Conservation (phyloP, 2,329 filamentous ascomycete species). For the Aspergillus bombycis region DNA sequence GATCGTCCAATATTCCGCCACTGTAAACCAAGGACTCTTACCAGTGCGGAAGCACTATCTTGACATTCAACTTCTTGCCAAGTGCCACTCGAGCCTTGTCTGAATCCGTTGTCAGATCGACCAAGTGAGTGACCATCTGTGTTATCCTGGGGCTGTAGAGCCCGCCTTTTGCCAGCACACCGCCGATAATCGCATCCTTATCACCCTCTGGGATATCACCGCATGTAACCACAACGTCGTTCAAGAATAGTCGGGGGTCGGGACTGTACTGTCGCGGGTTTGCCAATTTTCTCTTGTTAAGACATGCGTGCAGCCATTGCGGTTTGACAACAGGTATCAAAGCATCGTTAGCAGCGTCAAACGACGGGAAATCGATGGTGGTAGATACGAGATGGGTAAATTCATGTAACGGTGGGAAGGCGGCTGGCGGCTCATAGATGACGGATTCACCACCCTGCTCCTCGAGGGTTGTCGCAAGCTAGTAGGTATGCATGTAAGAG, state of each 20-base stretch:
- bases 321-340: conserved; percentile 85
- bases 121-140: conserved; percentile 82
- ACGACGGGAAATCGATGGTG: conserved; percentile 90
- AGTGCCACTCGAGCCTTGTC: conserved; percentile 63
- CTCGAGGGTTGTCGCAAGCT: conserved; percentile 53
- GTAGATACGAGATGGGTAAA: conserved; percentile 71
- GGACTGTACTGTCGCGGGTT: conserved; percentile 86
- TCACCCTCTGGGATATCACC: conserved; percentile 83
- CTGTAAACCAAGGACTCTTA: conserved; percentile 40
- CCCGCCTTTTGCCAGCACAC: conserved; percentile 86
- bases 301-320: conserved; percentile 74
- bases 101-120: conserved; percentile 76
- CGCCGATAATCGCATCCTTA: conserved; percentile 88
- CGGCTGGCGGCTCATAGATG: conserved; percentile 41
- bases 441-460: conserved; percentile 54
- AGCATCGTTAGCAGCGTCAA: conserved; percentile 70
- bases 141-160: conserved; percentile 73
- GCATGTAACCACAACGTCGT: conserved; percentile 78
- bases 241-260: conserved; percentile 88
- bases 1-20: background rate
- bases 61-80: conserved; percentile 69
- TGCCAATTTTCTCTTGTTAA: conserved; percentile 70
- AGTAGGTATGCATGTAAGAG: background rate
- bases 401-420: conserved; percentile 45
- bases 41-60: conserved; percentile 93